phyloP scores from a whole-genome alignment of 2,329 filamentous ascomycete species.

The Cladophialophora exuberans region DNA sequence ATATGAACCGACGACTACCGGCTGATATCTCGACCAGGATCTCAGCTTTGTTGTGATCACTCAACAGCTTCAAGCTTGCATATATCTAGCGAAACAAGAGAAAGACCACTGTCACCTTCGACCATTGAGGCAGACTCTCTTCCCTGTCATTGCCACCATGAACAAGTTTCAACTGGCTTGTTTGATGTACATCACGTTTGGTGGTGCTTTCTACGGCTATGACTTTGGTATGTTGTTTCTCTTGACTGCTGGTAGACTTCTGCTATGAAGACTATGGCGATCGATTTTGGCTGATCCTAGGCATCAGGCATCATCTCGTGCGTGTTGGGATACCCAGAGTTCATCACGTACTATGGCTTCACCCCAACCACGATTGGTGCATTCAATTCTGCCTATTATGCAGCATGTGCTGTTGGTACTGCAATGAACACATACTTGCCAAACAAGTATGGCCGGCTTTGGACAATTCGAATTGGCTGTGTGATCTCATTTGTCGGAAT shows the following conservation, averaged over 20 bases:
- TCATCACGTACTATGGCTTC: slow-evolving; percentile 22
- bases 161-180: background rate
- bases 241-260: too few relatives aligned
- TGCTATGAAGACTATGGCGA: slow-evolving; percentile 61
- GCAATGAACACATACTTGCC: slow-evolving; percentile 16
- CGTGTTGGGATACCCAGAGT: slow-evolving; percentile 16
- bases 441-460: slow-evolving; percentile 15
- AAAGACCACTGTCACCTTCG: background rate
- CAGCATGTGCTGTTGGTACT: slow-evolving; percentile 15
- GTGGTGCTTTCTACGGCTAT: slow-evolving; percentile 17
- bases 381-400: slow-evolving; percentile 15
- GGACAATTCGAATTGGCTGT: slow-evolving; percentile 15
- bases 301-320: slow-evolving; percentile 22
- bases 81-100: too few relatives aligned
- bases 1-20: too few relatives aligned
- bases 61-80: too few relatives aligned
- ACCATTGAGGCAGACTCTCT: background rate
- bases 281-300: slow-evolving; percentile 57
- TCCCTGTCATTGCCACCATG: background rate
- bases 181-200: slow-evolving; percentile 15
- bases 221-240: slow-evolving; percentile 18
- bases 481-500: slow-evolving; percentile 10
- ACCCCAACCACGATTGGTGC: slow-evolving; percentile 18
- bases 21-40: too few relatives aligned
- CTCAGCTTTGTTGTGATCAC: too few relatives aligned